Evolutionary conservation across 768 basidiomycete genomes (phyloP), one percentile per base, ranked within the genome.

Genomic region (Boletus vinaceobasis): DNA sequence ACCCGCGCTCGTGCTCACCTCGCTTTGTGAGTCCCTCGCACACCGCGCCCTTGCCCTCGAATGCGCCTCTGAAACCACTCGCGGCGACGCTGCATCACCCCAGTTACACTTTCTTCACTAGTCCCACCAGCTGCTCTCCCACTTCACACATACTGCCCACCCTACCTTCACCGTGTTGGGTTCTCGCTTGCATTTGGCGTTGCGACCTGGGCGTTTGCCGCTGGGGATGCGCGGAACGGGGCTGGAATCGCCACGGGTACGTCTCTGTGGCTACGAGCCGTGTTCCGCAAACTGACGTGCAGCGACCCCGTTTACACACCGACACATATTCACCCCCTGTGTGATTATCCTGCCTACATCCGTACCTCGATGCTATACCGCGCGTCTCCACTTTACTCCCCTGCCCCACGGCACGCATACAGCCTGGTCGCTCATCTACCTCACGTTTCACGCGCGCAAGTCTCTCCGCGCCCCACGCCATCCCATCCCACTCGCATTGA

Each of bases 391-490:
- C 44, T 9, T 6, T 15, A 7, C 7, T 23, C 15, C 15, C 15
- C 6, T 21, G 7, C 9, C 2, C n/a, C 14, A 15, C 44, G 14
- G 14, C 44, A 21, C 31, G 13, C 13, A 33, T 39, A 31, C 43
- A 76, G 77, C 77, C 7, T 79, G 76, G 76, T 75, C 76, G n/a
- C 60, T 79, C 43, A 78, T 73, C 33, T 79, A 78, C 53, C 70
- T 79, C 33, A 62, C 76, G 19, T 52, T 79, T 35, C 75, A 77
- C 45, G 56, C 68, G 3, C 63, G 73, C n/a, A 66, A 59, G 33
- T 72, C 76, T 1, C 37, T 71, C 3, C 65, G 51, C 13, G 54
- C 65, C 0, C 74, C 73, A 1, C 62, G 73, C 2, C 68, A 72
- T 55, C 58, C 63, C 1, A 43, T 75, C 2, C 64, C 76, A n/a